Conservation (phyloP, 345 rosid genomes). For the Passiflora organensis region DNA sequence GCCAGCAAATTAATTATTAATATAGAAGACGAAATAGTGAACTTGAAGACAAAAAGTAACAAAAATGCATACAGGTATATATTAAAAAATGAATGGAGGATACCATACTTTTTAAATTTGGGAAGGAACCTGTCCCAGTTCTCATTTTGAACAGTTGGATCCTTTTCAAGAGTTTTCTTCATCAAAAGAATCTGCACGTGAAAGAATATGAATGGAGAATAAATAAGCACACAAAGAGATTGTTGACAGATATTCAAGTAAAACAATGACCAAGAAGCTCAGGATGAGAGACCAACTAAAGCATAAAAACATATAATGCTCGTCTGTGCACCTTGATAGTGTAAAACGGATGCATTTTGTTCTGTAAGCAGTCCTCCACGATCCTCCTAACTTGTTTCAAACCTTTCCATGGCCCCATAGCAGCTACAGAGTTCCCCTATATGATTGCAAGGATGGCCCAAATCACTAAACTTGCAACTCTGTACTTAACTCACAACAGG, state of each 20-base stretch:
- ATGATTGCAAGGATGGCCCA: constrained; percentile 7
- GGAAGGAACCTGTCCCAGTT: constrained; percentile 95
- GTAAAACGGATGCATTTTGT: constrained; percentile 87
- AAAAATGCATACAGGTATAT: neutral
- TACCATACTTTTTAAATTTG: constrained; percentile 68
- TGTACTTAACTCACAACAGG: constrained; percentile 5
- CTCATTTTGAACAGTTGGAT: constrained; percentile 71
- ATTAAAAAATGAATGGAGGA: constrained; percentile 4
- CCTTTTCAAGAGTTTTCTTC: constrained; percentile 77
- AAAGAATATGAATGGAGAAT: constrained; percentile 11
- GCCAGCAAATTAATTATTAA: constrained; percentile 2
- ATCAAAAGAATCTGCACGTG: constrained; percentile 68
- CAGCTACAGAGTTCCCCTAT: constrained; percentile 92
- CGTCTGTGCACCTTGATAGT: constrained; percentile 56
- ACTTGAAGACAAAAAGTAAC: neutral
- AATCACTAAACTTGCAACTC: neutral
- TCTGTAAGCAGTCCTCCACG: constrained; percentile 75
- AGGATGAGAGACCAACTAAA: constrained; percentile 7
- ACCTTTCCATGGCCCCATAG: constrained; percentile 84
- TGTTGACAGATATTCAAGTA: too few species aligned
- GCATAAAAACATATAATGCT: neutral
- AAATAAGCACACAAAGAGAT: constrained; percentile 1
- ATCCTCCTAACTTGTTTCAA: constrained; percentile 80
- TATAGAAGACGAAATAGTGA: neutral
- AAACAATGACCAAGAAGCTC: constrained; percentile 6